phyloP scores from a whole-genome alignment of 768 basidiomycete species.

The Boletus sp. region DNA sequence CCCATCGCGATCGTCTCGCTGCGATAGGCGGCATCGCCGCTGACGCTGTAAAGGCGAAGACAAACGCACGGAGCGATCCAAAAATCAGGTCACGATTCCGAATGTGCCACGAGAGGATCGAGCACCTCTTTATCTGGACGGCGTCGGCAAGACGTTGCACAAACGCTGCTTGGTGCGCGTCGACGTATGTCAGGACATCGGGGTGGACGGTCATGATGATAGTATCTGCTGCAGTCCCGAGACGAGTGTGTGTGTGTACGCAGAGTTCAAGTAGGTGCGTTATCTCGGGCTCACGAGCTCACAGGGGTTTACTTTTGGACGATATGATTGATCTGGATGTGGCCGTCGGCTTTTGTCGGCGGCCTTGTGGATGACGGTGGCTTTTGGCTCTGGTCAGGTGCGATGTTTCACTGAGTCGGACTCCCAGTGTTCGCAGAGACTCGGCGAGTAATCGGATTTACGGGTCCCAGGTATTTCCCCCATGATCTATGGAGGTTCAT shows the following conservation, averaged over 20 bases:
- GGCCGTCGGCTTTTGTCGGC: neutral
- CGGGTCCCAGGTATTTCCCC: neutral
- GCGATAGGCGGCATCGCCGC: slow-evolving; percentile 67
- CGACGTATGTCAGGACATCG: slow-evolving; percentile 50
- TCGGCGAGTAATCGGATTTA: neutral
- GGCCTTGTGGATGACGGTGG: too few species aligned
- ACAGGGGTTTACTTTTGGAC: neutral
- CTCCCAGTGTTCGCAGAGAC: neutral
- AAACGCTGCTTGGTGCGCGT: slow-evolving; percentile 66
- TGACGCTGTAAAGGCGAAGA: slow-evolving; percentile 44
- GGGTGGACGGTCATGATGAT: slow-evolving; percentile 33
- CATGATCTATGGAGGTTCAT: neutral
- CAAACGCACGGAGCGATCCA: neutral
- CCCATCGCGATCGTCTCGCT: slow-evolving; percentile 84
- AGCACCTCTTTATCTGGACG: slow-evolving; percentile 76
- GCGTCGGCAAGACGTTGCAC: slow-evolving; percentile 77
- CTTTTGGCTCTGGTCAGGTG: neutral
- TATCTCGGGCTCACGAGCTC: neutral
- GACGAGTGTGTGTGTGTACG: neutral
- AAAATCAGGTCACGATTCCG: neutral
- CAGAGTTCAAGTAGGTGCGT: neutral
- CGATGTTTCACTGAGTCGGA: neutral
- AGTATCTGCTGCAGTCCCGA: neutral
- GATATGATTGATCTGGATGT: neutral
- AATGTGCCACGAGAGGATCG: neutral